Evolutionary conservation across 1,139 yeast species (phyloP), one percentile per base, ranked within the genome.

Genomic region (Pneumocystis murina): DNA sequence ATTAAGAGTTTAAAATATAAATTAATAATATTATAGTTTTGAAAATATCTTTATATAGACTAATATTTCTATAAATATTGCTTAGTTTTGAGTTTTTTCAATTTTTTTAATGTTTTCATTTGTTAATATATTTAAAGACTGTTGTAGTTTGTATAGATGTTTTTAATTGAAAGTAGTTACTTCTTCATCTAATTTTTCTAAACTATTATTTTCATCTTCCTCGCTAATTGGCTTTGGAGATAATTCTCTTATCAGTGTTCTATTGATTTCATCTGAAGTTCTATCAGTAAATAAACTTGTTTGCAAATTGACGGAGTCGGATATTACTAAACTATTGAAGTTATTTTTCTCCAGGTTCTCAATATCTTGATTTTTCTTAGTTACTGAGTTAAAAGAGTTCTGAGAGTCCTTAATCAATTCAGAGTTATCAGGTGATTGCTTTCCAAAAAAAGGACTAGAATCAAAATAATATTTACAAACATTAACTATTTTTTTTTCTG

Each of bases 401-500:
- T 16, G 40, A 33, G n/a, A 14, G 17, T 48, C n/a, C 14, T 24
- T 24, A 24, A 24, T 24, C 8, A 14, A 24, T 24, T 28, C 17
- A 39, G 12, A 16, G 16, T 60, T 41, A 28, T 48, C 35, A 10
- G 20, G 4, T 5, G 16, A 12, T 24, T 24, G 55, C 24, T 48
- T 38, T 40, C 61, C 60, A 40, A 59, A 61, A 16, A 62, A 38
- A 1, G 67, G 59, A 30, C 58, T 60, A 17, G 82, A 77, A 70
- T 79, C 81, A 41, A 86, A 77, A 70, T 87, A 87, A 70, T 86
- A 87, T 68, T 89, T 90, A 70, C 96, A 81, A 16, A 94, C 99
- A 38, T 97, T 96, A 59, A 91, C 95, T 66, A 92, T 84, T 71
- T 97, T 78, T 69, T 95, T 82, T 71, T 91, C 97, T 61, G 82